Evolutionary conservation across 2,329 filamentous ascomycete species (phyloP).

Genomic region (Dothistroma pini): DNA sequence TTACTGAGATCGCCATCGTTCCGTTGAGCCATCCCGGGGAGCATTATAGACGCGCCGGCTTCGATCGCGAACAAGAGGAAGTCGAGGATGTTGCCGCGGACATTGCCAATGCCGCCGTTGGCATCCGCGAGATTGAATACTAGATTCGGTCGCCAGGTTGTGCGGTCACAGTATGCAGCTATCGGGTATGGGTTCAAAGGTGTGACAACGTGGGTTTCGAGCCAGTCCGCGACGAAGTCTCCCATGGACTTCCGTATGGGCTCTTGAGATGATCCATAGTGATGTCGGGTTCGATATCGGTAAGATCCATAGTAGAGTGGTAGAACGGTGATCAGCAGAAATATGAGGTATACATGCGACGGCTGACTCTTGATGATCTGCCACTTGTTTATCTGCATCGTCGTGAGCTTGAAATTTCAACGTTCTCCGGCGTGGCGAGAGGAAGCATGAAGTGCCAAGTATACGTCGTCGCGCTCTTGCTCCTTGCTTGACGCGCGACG

Average conservation of each 20-base stretch:
- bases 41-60: slow-evolving; percentile 41
- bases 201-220: slow-evolving; percentile 20
- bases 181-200: slow-evolving; percentile 26
- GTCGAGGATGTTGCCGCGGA: slow-evolving; percentile 13
- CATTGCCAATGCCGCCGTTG: slow-evolving; percentile 40
- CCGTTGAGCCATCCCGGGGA: slow-evolving; percentile 19
- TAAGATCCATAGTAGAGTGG: slow-evolving; percentile 26
- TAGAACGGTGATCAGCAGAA: slow-evolving; percentile 13
- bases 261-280: slow-evolving; percentile 4
- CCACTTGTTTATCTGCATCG: slow-evolving; percentile 3
- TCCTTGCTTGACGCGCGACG: not conserved
- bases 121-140: slow-evolving; percentile 45
- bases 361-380: slow-evolving; percentile 12
- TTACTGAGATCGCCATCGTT: slow-evolving; percentile 18
- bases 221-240: slow-evolving; percentile 27
- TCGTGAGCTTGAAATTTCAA: not conserved
- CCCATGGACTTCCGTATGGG: too few species aligned
- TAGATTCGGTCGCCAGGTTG: slow-evolving; percentile 34
- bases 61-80: slow-evolving; percentile 14
- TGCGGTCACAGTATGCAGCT: slow-evolving; percentile 35
- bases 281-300: slow-evolving; percentile 16
- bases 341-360: slow-evolving; percentile 5
- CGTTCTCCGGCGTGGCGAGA: not conserved
- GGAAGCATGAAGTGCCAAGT: not conserved
- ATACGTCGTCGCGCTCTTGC: not conserved